Percentiles rank a stretch among this genome's conserved stretches.
Evolutionary conservation across 805 yeast genomes (phyloP).

Genomic region (Lachancea nothofagi): DNA sequence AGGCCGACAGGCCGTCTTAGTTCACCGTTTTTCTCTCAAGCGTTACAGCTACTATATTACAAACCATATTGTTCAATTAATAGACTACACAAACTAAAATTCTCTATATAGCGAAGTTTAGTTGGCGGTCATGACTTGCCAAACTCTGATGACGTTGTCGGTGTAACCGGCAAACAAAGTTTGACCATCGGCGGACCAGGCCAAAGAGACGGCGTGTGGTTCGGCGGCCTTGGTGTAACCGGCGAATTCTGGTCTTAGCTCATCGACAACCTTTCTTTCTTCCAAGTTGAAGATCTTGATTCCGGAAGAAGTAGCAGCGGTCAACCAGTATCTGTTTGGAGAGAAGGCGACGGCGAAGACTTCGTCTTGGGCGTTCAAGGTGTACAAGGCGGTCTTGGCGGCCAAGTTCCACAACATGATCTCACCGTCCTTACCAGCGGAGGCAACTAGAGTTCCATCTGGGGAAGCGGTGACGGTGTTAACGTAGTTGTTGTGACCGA

Average conservation of each 20-base stretch:
- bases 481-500: constrained; percentile 99
- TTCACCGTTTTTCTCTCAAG: no score
- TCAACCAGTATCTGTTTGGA: constrained; percentile 99
- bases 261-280: constrained; percentile 90
- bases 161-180: constrained; percentile 99
- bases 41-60: not conserved
- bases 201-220: constrained; percentile 96
- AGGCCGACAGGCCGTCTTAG: no score
- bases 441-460: constrained; percentile 98
- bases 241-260: constrained; percentile 96
- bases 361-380: constrained; percentile 92
- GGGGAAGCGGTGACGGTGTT: constrained; percentile 97
- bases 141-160: constrained; percentile 98
- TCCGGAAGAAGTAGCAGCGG: constrained; percentile 98
- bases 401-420: constrained; percentile 97
- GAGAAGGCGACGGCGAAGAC: constrained; percentile 98
- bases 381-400: constrained; percentile 80
- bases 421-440: constrained; percentile 99
- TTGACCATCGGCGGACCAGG: constrained; percentile 99
- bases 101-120: constrained; percentile 15
- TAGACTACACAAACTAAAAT: constrained; percentile 10
- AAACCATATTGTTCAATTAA: constrained; percentile 7
- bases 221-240: constrained; percentile 84
- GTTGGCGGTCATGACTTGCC: constrained; percentile 94
- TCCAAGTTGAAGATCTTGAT: constrained; percentile 98